Percentiles rank a stretch among this genome's conserved stretches.
These are phyloP conservation scores for Cucumis sativus DNA, from an alignment of 306 rosid genomes.

Conservation along the genomic window DNA sequence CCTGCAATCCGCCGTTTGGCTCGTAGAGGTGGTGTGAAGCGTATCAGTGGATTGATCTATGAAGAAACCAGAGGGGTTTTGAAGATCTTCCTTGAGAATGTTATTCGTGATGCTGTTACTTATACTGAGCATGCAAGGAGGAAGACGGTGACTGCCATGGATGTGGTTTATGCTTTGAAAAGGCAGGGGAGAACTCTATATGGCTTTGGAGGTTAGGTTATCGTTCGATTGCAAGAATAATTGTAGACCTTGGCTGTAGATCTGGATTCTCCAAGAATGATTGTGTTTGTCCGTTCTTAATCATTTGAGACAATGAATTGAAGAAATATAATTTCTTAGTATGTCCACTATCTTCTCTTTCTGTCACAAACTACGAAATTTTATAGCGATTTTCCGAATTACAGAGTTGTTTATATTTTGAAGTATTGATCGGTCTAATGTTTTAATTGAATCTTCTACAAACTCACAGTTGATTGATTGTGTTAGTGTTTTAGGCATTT, in stretches of 20 bases:
- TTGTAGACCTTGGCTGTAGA: background rate
- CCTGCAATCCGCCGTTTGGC: slow-evolving; percentile 41
- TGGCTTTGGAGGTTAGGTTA: slow-evolving; percentile 29
- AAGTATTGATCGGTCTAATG: too few species aligned
- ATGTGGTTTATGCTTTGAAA: slow-evolving; percentile 32
- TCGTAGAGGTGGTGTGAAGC: slow-evolving; percentile 41
- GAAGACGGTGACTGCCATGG: slow-evolving; percentile 45
- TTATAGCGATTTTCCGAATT: too few species aligned
- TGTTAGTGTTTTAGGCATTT: too few species aligned
- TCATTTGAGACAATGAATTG: too few species aligned
- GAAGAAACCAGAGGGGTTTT: slow-evolving; percentile 38
- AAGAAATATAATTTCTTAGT: too few species aligned
- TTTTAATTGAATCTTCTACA: too few species aligned
- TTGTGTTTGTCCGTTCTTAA: too few species aligned
- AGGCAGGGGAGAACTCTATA: slow-evolving; percentile 43
- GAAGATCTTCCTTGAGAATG: slow-evolving; percentile 36
- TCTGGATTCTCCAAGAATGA: too few species aligned
- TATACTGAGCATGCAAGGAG: slow-evolving; percentile 37
- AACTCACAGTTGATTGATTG: too few species aligned
- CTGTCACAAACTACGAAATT: too few species aligned
- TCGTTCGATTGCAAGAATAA: background rate
- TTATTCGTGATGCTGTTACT: slow-evolving; percentile 39
- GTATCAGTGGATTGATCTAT: slow-evolving; percentile 38
- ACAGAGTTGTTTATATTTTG: too few species aligned
- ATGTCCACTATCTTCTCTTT: too few species aligned